A percentile compares a stretch with the other conserved stretches of the same genome.
Evolutionary conservation across 1,284 basidiomycete species (phyloP).

Genomic region (Sanghuangporus sanghuang): DNA sequence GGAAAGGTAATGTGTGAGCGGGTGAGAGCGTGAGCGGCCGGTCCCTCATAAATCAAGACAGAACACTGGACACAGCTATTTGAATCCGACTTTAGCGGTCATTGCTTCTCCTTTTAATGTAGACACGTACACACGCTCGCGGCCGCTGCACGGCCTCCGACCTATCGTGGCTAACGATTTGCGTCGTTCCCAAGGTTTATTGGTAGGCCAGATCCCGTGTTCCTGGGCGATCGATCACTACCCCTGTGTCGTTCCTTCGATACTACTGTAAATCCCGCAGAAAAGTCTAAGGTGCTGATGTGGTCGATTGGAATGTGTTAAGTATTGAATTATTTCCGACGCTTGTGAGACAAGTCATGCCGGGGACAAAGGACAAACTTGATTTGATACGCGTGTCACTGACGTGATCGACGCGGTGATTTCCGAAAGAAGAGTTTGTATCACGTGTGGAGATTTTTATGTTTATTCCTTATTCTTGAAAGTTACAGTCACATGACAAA

Average conservation of each 20-base stretch:
- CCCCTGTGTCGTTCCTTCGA: background rate
- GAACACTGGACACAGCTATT: background rate
- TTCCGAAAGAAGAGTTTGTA: background rate
- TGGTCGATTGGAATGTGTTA: background rate
- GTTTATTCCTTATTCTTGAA: too few relatives aligned
- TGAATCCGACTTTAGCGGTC: background rate
- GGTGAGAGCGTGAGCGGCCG: background rate
- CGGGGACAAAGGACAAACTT: background rate
- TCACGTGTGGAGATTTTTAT: too few relatives aligned
- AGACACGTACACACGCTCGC: background rate
- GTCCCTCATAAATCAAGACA: too few relatives aligned
- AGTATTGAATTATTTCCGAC: background rate
- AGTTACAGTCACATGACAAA: too few relatives aligned
- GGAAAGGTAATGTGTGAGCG: background rate
- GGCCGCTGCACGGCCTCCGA: constrained; percentile 4
- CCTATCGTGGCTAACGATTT: background rate
- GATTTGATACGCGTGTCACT: background rate
- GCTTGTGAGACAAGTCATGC: background rate
- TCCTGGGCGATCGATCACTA: background rate
- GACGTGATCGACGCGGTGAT: background rate
- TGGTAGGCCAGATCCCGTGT: background rate
- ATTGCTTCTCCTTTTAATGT: background rate
- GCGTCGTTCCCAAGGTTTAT: background rate
- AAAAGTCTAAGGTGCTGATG: background rate
- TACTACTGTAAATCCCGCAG: background rate